Evolutionary conservation across 1,284 basidiomycete genomes (phyloP), one percentile per base, ranked within the genome.

Genomic region (Boletus semigastroideus): DNA sequence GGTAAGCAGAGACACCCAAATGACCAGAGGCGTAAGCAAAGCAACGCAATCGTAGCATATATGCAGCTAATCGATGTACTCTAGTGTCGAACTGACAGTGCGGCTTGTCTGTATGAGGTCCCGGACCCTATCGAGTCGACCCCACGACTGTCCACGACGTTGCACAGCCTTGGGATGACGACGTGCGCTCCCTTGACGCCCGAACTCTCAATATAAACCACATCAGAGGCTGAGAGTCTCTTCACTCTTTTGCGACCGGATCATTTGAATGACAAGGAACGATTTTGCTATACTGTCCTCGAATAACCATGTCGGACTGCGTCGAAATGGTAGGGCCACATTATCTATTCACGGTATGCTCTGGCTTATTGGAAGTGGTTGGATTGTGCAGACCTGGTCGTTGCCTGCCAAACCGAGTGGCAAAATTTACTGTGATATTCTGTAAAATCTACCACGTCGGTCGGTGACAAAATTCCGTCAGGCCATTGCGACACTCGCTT

Each of bases 161-260:
- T 54, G 53, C 65, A 64, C 65, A 61, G 65, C 60, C 41, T 65
- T 48, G 44, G 31, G 46, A 55, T 38, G 53, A 45, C 46, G 51
- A 51, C 51, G 40, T 43, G 19, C 46, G 17, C 38, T 42, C 38
- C 31, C 34, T 48, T 20, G 33, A 38, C 39, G 12, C 27, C 42
- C 16, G 16, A 28, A 27, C 20, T 19, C 28, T 36, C 20, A 46
- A 14, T 17, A 16, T 39, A 30, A n/a, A 50, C 14, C 31, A 31
- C 13, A 11, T 19, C 27, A 9, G 19, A 31, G 13, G 22, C 28
- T 19, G 14, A 5, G 17, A 34, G 11, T 33, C 17, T 34, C 39
- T 22, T 36, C 25, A 25, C n/a, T 41, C 16, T 34, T 30, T n/a
- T 8, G 8, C 9, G 20, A 22, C 19, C n/a, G 5, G 19, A 27